These are phyloP conservation scores for Suillus tomentosus DNA, from an alignment of 768 basidiomycete genomes.

Conservation along the genomic window DNA sequence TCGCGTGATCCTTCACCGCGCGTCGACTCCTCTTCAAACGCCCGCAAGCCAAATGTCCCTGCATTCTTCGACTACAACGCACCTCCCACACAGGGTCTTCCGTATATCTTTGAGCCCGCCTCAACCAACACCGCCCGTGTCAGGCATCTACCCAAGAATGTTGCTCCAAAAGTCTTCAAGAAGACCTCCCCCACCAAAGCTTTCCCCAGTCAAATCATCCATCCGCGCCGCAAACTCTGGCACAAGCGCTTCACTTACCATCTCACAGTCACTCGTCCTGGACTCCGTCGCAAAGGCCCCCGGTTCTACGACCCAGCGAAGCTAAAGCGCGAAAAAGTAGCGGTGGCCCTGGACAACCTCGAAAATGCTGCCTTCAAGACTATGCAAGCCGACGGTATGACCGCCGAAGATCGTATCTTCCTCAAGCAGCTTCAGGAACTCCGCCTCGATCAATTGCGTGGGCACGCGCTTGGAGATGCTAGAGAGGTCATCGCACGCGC, in stretches of 20 bases:
- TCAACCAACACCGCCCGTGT: conserved; percentile 1
- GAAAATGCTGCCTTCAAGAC: conserved; percentile 6
- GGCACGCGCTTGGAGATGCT: conserved; percentile 21
- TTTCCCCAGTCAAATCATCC: not conserved
- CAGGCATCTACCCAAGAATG: not conserved
- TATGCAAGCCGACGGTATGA: conserved; percentile 22
- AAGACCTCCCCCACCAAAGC: not conserved
- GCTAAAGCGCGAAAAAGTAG: conserved; percentile 6
- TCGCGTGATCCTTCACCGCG: conserved; percentile 16
- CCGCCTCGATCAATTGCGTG: conserved; percentile 16
- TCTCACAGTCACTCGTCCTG: conserved; percentile 8
- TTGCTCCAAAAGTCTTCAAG: conserved; percentile 1
- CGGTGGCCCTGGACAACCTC: conserved; percentile 11
- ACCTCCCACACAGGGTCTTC: conserved; percentile 15
- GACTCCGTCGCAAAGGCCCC: conserved; percentile 11
- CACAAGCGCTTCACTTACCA: conserved; percentile 23
- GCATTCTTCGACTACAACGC: conserved; percentile 12
- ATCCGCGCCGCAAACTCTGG: conserved; percentile 18
- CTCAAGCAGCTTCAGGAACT: conserved; percentile 24
- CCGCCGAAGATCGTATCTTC: conserved; percentile 26
- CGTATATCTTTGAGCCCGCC: conserved; percentile 6
- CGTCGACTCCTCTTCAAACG: conserved; percentile 17
- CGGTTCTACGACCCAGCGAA: not conserved
- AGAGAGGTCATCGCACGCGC: conserved; percentile 29
- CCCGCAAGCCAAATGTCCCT: not conserved